Evolutionary conservation across 495 filamentous ascomycete genomes (phyloP), one percentile per base, ranked within the genome.

Genomic region (Viridothelium virens): DNA sequence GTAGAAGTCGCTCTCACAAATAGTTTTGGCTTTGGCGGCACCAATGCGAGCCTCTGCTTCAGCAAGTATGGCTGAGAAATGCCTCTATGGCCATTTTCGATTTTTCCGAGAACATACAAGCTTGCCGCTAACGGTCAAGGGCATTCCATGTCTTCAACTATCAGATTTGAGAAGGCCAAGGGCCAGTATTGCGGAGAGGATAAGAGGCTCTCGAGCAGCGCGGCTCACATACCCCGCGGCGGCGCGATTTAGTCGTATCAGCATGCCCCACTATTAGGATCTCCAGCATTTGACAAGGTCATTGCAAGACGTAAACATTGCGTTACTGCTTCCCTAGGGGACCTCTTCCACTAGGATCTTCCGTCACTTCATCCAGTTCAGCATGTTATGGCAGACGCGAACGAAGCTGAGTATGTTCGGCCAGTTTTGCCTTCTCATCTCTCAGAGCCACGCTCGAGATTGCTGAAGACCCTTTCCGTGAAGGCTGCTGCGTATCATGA

Each of bases 1-100:
- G 86, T 97, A 33, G 81, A 88, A 65, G 89, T 92, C 36, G 88
- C 88, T 39, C 68, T 98, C 70, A 91, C 90, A 25, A 98, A 98
- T 72, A 97, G 93, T 73, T 98, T 98, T 81, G 94, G 94, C 1
- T 98, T 98, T 79, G 94, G 94, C 10, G 94, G 94, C 38, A 98
- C 94, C 9, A 97, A 97, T 79, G 92, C 92, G 56, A 90, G 84
- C 68, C 78, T 98, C 53, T 93, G 91, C 67, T 96, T 98, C 75
- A 83, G 79, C 6, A 84, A 82, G 70, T 77, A 76, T 65, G 65
- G 5, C 31, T 10, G 18, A 59, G 53, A 59, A 6, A 2, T 34
- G 53, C 10, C 31, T 9, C 1, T 25, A 25, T 16, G 5, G 1
- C 48, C n/a, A 53, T 5, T 25, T 5, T 53, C 1, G n/a, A 53